phyloP scores from a whole-genome alignment of 352 stramenopile genomes.

The Phytophthora sansomeana region DNA sequence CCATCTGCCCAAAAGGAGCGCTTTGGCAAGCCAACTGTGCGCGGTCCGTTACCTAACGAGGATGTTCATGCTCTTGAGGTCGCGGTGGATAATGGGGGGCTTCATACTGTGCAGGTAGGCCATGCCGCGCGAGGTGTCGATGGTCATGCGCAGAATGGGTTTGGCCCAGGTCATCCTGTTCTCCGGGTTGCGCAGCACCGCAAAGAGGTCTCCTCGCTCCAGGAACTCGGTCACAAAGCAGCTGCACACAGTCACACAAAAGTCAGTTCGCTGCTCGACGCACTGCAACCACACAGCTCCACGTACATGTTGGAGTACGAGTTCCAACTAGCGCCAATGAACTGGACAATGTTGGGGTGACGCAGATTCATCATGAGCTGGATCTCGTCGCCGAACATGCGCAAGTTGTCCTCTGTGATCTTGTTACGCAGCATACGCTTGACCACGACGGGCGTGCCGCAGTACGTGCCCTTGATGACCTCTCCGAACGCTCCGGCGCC shows the following conservation, averaged over 20 bases:
- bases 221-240: slow-evolving; percentile 91
- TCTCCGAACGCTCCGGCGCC: slow-evolving; percentile 86
- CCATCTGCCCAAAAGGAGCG: slow-evolving; percentile 5
- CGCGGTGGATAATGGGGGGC: slow-evolving; percentile 98
- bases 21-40: slow-evolving; percentile 15
- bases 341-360: slow-evolving; percentile 91
- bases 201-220: slow-evolving; percentile 85
- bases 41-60: slow-evolving; percentile 69
- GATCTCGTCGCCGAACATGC: slow-evolving; percentile 91
- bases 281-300: neutral
- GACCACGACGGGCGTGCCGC: slow-evolving; percentile 87
- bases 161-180: slow-evolving; percentile 88
- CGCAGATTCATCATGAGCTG: slow-evolving; percentile 93
- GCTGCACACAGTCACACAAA: slow-evolving; percentile 42
- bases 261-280: slow-evolving; percentile 4
- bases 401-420: slow-evolving; percentile 89
- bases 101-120: slow-evolving; percentile 98
- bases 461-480: slow-evolving; percentile 92
- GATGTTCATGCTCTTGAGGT: slow-evolving; percentile 97
- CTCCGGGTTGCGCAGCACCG: slow-evolving; percentile 79
- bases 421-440: slow-evolving; percentile 92
- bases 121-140: slow-evolving; percentile 95
- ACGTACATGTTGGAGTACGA: slow-evolving; percentile 93
- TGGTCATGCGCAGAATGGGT: slow-evolving; percentile 89
- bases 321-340: slow-evolving; percentile 92